Percentiles rank a stretch among this genome's conserved stretches.
phyloP scores from a whole-genome alignment of 306 rosid genomes.

The Lablab purpureus region DNA sequence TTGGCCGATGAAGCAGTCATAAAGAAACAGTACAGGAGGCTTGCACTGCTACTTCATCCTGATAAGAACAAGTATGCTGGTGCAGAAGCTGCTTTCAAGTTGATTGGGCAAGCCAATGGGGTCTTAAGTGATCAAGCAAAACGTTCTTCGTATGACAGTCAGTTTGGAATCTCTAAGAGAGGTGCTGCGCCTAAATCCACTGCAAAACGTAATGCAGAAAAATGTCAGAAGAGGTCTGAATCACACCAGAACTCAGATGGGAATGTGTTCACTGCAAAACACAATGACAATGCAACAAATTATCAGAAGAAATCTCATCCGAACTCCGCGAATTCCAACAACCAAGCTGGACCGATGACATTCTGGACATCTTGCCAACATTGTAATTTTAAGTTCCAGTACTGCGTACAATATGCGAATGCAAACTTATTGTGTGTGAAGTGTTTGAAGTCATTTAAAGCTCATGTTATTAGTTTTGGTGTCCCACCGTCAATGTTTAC shows the following conservation, averaged over 20 bases:
- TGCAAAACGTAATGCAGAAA: conserved; percentile 43
- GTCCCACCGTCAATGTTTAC: conserved; percentile 35
- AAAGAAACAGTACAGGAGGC: conserved; percentile 78
- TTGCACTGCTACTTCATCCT: conserved; percentile 88
- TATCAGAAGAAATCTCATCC: conserved; percentile 40
- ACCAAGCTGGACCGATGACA: conserved; percentile 47
- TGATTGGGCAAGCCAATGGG: conserved; percentile 82
- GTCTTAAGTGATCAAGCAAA: conserved; percentile 64
- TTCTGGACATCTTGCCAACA: conserved; percentile 75
- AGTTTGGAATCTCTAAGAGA: conserved; percentile 38
- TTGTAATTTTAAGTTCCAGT: conserved; percentile 60
- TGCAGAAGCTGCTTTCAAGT: conserved; percentile 93
- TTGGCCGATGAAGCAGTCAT: conserved; percentile 57
- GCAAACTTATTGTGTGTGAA: conserved; percentile 53
- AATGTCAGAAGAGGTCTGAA: conserved; percentile 28
- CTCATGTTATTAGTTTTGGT: conserved; percentile 47
- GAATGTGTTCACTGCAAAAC: conserved; percentile 42
- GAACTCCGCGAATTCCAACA: conserved; percentile 38
- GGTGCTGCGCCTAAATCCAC: conserved; percentile 41
- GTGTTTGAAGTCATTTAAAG: conserved; percentile 60
- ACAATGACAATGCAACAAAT: conserved; percentile 43
- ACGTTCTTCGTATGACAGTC: conserved; percentile 59
- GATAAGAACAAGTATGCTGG: conserved; percentile 90
- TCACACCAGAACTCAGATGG: conserved; percentile 52
- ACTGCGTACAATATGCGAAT: conserved; percentile 37